Evolutionary conservation across 176 grass and related monocot genomes (phyloP).

Genomic region (Oryza longistaminata): DNA sequence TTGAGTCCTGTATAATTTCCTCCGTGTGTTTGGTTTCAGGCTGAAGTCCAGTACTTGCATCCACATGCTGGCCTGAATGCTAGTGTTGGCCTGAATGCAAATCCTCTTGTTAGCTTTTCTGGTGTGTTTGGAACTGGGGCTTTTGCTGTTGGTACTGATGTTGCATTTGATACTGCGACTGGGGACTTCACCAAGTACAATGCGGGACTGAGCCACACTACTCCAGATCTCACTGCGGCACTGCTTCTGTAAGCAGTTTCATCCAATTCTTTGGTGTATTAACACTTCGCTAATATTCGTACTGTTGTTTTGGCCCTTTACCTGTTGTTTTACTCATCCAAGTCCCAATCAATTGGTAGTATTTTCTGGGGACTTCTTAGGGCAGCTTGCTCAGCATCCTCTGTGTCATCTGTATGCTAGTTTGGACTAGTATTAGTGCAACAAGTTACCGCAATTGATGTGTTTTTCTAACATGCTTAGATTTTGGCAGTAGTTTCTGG

Average conservation of each 20-base stretch:
- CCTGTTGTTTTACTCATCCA: not conserved
- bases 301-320: not conserved
- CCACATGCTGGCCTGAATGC: constrained; percentile 63
- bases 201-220: constrained; percentile 57
- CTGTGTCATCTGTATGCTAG: not conserved
- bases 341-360: not conserved
- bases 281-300: not conserved
- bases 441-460: not conserved
- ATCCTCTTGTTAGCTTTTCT: constrained; percentile 71
- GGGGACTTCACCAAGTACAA: constrained; percentile 78
- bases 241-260: constrained; percentile 60
- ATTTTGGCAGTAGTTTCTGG: too few relatives aligned
- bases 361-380: not conserved
- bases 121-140: constrained; percentile 58
- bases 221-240: constrained; percentile 52
- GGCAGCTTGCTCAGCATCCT: not conserved
- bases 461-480: not conserved
- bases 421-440: not conserved
- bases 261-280: constrained; percentile 3
- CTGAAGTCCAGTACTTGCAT: constrained; percentile 81
- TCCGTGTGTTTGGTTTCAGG: constrained; percentile 35
- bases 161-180: constrained; percentile 64
- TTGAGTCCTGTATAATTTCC: not conserved
- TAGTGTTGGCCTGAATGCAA: constrained; percentile 62
- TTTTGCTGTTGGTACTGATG: constrained; percentile 62